These are phyloP conservation scores for Ramaria rubella DNA, from an alignment of 768 basidiomycete species.

Conservation along the genomic window DNA sequence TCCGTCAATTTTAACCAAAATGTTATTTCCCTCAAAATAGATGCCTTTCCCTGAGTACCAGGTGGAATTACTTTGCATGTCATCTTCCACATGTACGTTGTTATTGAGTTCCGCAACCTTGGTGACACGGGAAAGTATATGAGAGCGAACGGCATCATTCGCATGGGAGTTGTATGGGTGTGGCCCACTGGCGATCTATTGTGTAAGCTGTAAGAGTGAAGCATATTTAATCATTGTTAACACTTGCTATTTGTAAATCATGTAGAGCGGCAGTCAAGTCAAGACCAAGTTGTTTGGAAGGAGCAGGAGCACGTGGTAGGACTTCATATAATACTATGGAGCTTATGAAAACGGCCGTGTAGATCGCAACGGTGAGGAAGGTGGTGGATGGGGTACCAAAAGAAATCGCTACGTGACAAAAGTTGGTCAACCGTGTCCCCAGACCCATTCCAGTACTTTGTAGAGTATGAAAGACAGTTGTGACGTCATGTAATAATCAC, in stretches of 20 bases:
- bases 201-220: neutral
- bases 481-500: too few species aligned
- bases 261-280: neutral
- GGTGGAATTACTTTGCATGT: conserved; percentile 43
- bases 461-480: neutral
- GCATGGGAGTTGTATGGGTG: conserved; percentile 75
- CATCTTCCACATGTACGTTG: conserved; percentile 44
- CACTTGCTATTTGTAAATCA: conserved; percentile 5
- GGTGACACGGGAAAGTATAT: conserved; percentile 49
- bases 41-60: conserved; percentile 28
- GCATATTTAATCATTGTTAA: neutral
- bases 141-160: conserved; percentile 60
- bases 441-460: neutral
- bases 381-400: neutral
- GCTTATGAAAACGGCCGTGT: neutral
- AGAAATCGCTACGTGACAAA: neutral
- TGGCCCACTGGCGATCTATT: conserved; percentile 59
- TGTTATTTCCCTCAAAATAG: conserved; percentile 65
- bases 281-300: neutral
- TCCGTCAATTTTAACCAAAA: conserved; percentile 59
- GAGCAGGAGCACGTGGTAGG: neutral
- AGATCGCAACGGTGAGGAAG: neutral
- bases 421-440: neutral
- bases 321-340: neutral
- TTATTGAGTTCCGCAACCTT: conserved; percentile 33